Conservation (phyloP, 805 yeast species). For the Candida sakaeoensis region DNA sequence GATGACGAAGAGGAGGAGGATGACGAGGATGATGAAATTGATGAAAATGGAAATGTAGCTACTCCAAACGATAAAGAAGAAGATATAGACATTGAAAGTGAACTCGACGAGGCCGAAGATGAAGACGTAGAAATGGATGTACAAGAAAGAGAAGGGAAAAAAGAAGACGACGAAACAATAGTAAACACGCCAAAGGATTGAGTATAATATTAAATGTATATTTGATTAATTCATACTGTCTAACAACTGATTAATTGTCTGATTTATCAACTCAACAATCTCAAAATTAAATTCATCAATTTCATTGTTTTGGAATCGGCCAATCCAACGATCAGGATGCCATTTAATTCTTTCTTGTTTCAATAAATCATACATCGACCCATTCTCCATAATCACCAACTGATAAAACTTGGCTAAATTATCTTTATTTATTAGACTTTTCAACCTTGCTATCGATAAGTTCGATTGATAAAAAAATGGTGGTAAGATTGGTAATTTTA, state of each 20-base stretch:
- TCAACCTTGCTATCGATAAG: conserved; percentile 11
- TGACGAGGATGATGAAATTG: conserved; percentile 34
- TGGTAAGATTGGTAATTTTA: conserved; percentile 13
- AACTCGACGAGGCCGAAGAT: too few species aligned
- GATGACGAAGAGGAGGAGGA: conserved; percentile 35
- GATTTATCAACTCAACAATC: conserved; percentile 27
- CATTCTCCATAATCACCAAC: conserved; percentile 14
- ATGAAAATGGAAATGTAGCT: conserved; percentile 33
- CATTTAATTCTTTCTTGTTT: conserved; percentile 56
- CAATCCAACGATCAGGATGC: conserved; percentile 68
- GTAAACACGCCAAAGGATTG: conserved; percentile 12
- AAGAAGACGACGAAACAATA: conserved; percentile 9
- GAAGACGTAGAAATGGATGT: conserved; percentile 14
- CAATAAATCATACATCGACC: conserved; percentile 19
- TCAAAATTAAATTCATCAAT: conserved; percentile 19
- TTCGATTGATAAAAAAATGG: conserved; percentile 10
- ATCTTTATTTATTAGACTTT: conserved; percentile 17
- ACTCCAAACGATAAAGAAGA: conserved; percentile 34
- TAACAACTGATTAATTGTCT: conserved; percentile 25
- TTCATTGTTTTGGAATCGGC: conserved; percentile 16
- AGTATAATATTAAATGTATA: neutral
- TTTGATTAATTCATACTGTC: conserved; percentile 1
- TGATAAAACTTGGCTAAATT: conserved; percentile 26
- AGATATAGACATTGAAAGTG: conserved; percentile 20
- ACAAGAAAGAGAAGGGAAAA: conserved; percentile 21